Percentiles rank a stretch among this genome's conserved stretches.
Conservation (phyloP, 2,329 filamentous ascomycete species). For the Sphaerulina populicola region DNA sequence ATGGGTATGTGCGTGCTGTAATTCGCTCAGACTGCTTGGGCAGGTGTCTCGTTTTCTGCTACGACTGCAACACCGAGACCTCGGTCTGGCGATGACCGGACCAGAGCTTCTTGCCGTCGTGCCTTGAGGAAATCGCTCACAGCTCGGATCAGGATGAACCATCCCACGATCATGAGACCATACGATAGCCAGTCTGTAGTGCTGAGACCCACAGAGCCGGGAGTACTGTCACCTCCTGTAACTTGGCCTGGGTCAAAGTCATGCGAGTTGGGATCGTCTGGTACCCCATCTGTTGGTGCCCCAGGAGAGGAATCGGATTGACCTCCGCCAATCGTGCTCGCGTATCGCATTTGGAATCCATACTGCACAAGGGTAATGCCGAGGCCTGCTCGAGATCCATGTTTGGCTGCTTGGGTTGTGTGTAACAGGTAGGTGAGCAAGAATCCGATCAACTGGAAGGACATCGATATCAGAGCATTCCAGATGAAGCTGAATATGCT, state of each 20-base stretch:
- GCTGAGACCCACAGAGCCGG: conserved; percentile 48
- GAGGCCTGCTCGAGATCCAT: conserved; percentile 86
- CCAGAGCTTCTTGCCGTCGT: conserved; percentile 81
- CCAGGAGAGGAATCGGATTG: conserved; percentile 18
- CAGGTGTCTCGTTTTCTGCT: conserved; percentile 71
- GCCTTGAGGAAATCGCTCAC: conserved; percentile 84
- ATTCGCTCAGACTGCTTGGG: conserved; percentile 45
- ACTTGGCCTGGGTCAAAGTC: conserved; percentile 72
- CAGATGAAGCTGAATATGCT: conserved; percentile 80
- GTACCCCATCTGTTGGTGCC: conserved; percentile 42
- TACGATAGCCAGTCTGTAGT: conserved; percentile 87
- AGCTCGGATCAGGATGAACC: conserved; percentile 95
- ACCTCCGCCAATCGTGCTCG: conserved; percentile 30
- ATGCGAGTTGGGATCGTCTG: conserved; percentile 81
- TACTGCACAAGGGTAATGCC: conserved; percentile 94
- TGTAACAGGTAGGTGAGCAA: conserved; percentile 95
- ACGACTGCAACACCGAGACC: conserved; percentile 79
- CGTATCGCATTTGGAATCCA: conserved; percentile 82
- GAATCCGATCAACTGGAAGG: conserved; percentile 94
- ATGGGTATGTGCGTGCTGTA: not conserved
- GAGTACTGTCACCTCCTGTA: conserved; percentile 32
- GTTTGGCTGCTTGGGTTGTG: conserved; percentile 96
- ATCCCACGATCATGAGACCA: conserved; percentile 89
- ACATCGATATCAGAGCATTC: conserved; percentile 96
- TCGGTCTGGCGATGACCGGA: conserved; percentile 84